Conservation (phyloP, 345 rosid genomes). For the Hevea brasiliensis region DNA sequence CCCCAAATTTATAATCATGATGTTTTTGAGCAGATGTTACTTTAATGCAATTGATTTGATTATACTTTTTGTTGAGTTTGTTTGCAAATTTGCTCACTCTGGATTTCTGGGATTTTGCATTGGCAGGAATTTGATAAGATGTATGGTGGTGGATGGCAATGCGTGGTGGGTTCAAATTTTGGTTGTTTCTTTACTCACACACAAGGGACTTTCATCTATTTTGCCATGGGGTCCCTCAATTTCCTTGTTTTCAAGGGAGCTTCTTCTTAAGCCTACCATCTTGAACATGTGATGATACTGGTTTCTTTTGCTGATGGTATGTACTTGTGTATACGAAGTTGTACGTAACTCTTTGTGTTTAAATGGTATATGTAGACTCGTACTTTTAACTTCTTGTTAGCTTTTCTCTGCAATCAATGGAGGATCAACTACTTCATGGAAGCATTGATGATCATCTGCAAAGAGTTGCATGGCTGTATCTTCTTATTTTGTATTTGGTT, state of each 20-base stretch:
- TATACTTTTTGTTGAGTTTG: no score
- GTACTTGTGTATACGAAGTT: no score
- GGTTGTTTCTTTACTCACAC: constrained; percentile 71
- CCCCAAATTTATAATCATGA: no score
- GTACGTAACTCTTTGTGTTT: no score
- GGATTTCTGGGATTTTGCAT: background rate
- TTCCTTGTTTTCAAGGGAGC: constrained; percentile 65
- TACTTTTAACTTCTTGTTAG: no score
- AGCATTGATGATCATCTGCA: no score
- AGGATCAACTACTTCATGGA: no score
- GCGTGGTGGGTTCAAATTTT: constrained; percentile 71
- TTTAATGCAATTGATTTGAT: background rate
- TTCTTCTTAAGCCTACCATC: constrained; percentile 25
- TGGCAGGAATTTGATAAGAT: constrained; percentile 57
- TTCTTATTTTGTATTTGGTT: no score
- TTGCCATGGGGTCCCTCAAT: constrained; percentile 54
- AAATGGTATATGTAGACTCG: background rate
- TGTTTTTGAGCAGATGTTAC: no score
- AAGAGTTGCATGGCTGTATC: no score
- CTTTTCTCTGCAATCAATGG: background rate
- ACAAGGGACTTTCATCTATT: constrained; percentile 64
- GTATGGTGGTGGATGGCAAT: constrained; percentile 70
- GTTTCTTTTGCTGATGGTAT: no score
- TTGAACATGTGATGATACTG: background rate
- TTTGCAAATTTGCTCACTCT: no score